Evolutionary conservation across 2,329 filamentous ascomycete genomes (phyloP).

Genomic region (Penicillium decumbens): DNA sequence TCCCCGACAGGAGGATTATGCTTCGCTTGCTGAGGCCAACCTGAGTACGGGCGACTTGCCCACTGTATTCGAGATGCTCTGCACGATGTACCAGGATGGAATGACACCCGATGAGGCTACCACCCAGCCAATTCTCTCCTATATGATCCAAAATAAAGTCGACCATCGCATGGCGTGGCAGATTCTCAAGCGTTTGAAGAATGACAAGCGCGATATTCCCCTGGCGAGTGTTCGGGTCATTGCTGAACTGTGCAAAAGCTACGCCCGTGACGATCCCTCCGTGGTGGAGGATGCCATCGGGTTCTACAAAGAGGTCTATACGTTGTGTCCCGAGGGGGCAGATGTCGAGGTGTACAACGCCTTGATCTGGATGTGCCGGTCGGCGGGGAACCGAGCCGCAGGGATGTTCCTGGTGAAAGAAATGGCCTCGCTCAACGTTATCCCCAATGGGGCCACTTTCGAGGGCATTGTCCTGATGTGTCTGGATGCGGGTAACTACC

Average conservation of each 20-base stretch:
- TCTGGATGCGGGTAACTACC: slow-evolving; percentile 36
- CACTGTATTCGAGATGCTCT: slow-evolving; percentile 64
- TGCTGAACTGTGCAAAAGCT: slow-evolving; percentile 49
- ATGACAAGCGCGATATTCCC: slow-evolving; percentile 49
- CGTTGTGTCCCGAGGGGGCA: slow-evolving; percentile 44
- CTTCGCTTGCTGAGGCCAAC: slow-evolving; percentile 70
- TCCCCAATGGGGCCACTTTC: slow-evolving; percentile 57
- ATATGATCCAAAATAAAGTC: slow-evolving; percentile 48
- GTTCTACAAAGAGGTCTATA: slow-evolving; percentile 59
- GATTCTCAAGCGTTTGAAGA: slow-evolving; percentile 54
- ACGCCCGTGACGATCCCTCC: slow-evolving; percentile 31
- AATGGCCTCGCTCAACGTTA: slow-evolving; percentile 54
- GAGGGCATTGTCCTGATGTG: slow-evolving; percentile 59
- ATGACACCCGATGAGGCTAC: slow-evolving; percentile 54
- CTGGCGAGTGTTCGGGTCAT: slow-evolving; percentile 45
- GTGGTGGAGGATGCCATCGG: slow-evolving; percentile 51
- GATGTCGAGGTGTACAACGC: slow-evolving; percentile 55
- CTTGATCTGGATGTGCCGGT: slow-evolving; percentile 50
- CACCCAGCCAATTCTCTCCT: slow-evolving; percentile 59
- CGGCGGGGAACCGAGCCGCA: slow-evolving; percentile 46
- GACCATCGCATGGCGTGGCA: slow-evolving; percentile 52
- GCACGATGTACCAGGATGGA: slow-evolving; percentile 66
- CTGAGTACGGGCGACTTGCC: slow-evolving; percentile 55
- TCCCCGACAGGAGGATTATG: slow-evolving; percentile 67
- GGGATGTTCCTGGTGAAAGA: slow-evolving; percentile 61